Evolutionary conservation across 306 rosid species (phyloP).

Genomic region (Mucuna pruriens): DNA sequence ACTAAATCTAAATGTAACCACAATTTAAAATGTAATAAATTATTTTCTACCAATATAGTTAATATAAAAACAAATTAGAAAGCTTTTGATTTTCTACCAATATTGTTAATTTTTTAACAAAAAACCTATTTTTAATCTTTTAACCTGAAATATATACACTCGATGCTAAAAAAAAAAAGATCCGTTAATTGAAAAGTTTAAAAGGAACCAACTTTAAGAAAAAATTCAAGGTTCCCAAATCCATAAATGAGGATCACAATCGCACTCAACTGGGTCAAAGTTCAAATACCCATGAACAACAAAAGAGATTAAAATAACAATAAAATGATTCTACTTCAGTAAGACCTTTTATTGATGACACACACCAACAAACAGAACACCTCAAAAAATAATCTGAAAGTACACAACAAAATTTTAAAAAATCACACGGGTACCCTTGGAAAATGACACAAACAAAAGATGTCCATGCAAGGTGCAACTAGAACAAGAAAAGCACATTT

Average conservation of each 20-base stretch:
- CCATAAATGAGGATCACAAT: neutral
- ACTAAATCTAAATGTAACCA: too few relatives aligned
- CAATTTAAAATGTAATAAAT: too few relatives aligned
- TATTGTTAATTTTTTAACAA: neutral
- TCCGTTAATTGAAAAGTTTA: too few relatives aligned
- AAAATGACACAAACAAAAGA: neutral
- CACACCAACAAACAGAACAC: neutral
- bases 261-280: neutral
- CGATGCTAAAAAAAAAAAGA: neutral
- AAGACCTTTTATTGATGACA: constrained; percentile 21
- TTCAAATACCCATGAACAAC: neutral
- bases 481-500: neutral
- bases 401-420: neutral
- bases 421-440: neutral
- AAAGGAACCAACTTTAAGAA: neutral
- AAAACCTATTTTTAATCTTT: neutral
- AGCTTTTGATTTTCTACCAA: neutral
- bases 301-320: neutral
- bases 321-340: neutral
- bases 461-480: neutral
- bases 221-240: neutral
- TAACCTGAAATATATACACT: too few relatives aligned
- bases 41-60: too few relatives aligned
- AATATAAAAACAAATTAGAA: too few relatives aligned
- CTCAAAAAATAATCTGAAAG: neutral